Conservation (phyloP, 805 yeast genomes). For the Kregervanrija delftensis region DNA sequence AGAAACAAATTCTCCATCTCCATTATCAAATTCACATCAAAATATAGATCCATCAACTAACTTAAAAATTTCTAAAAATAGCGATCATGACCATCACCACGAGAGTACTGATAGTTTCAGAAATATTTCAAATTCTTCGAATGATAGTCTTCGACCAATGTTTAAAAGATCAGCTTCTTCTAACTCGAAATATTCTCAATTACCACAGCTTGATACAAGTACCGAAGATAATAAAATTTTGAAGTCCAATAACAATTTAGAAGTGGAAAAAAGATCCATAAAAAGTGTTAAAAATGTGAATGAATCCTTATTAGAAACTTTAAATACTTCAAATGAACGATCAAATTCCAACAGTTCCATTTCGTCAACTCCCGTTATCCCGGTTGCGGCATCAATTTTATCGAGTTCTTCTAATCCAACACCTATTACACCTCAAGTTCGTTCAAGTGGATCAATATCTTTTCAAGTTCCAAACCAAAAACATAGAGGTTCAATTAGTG, state of each 20-base stretch:
- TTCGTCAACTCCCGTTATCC: neutral
- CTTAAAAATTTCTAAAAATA: no score
- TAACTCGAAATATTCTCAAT: constrained; percentile 10
- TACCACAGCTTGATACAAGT: constrained; percentile 15
- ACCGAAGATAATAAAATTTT: no score
- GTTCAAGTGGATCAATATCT: constrained; percentile 30
- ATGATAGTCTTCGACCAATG: no score
- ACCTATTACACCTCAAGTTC: constrained; percentile 11
- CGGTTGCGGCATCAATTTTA: constrained; percentile 6
- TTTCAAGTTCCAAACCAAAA: constrained; percentile 40
- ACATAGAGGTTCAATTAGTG: constrained; percentile 53
- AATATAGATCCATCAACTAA: no score
- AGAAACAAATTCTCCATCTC: no score
- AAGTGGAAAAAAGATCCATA: neutral
- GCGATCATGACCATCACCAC: no score
- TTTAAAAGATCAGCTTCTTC: neutral
- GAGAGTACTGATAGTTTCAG: no score
- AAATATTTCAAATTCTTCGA: no score
- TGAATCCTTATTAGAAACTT: constrained; percentile 6
- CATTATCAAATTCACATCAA: no score
- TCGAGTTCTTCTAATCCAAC: constrained; percentile 4
- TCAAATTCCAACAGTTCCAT: neutral
- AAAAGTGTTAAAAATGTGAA: constrained; percentile 3
- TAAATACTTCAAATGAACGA: neutral
- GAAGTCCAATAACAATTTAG: no score